A percentile compares a stretch with the other conserved stretches of the same genome.
These are phyloP conservation scores for Parafenestella ontariensis DNA, from an alignment of 2,329 filamentous ascomycete species.

Conservation along the genomic window DNA sequence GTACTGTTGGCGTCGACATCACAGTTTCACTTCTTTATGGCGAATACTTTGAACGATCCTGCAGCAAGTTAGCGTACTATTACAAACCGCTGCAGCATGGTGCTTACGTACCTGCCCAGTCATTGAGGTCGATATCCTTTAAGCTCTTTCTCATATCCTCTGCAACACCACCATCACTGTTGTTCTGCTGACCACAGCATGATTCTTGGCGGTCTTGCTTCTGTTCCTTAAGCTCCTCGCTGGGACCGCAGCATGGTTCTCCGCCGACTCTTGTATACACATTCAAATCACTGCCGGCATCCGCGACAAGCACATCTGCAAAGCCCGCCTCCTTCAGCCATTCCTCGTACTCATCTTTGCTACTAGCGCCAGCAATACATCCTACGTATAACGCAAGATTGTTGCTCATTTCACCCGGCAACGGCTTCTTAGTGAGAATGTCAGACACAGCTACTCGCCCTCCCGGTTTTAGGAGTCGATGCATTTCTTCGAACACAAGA, in stretches of 20 bases:
- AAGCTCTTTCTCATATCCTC: conserved; percentile 20
- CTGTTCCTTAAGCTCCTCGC: neutral
- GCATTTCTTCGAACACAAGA: conserved; percentile 63
- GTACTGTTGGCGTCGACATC: too few relatives aligned
- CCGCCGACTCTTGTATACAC: conserved; percentile 14
- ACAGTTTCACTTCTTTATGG: neutral
- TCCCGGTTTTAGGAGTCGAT: conserved; percentile 63
- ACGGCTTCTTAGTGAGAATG: conserved; percentile 60
- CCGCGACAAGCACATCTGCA: conserved; percentile 17
- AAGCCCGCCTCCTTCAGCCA: conserved; percentile 59
- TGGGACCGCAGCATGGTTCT: neutral
- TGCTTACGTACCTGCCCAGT: conserved; percentile 20
- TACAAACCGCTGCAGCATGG: too few relatives aligned
- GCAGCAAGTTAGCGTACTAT: too few relatives aligned
- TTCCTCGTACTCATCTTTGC: conserved; percentile 58
- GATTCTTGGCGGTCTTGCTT: neutral
- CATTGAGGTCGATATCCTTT: conserved; percentile 43
- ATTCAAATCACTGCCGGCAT: conserved; percentile 20
- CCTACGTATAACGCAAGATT: conserved; percentile 65
- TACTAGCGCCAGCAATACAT: conserved; percentile 66
- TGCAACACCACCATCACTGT: conserved; percentile 10
- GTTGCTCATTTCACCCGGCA: conserved; percentile 58
- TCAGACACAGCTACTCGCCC: conserved; percentile 67
- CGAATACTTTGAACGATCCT: neutral
- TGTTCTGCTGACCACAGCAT: conserved; percentile 14